Evolutionary conservation across 164 flowering plant species (phyloP).

Genomic region (Nymphaea thermarum): DNA sequence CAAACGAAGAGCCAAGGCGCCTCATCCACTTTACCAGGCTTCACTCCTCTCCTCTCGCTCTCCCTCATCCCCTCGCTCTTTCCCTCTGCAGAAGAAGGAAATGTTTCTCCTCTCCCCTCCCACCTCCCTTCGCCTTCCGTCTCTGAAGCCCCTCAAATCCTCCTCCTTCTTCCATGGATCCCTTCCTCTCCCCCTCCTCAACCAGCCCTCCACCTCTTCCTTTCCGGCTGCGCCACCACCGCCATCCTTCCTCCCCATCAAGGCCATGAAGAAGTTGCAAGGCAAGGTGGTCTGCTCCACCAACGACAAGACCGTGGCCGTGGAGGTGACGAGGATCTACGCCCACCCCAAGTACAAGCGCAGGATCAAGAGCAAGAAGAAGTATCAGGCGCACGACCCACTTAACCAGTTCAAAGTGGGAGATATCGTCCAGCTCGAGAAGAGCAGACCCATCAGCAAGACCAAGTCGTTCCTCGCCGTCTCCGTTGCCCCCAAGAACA

Average conservation of each 20-base stretch:
- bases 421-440: slow-evolving; percentile 65
- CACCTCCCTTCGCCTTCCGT: background rate
- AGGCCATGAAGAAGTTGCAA: slow-evolving; percentile 54
- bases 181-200: slow-evolving; percentile 33
- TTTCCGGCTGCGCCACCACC: slow-evolving; percentile 12
- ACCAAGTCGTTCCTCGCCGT: slow-evolving; percentile 64
- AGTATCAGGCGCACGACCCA: slow-evolving; percentile 91
- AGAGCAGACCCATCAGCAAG: slow-evolving; percentile 81
- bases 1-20: background rate
- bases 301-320: slow-evolving; percentile 53
- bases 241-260: slow-evolving; percentile 18
- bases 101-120: background rate
- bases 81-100: background rate
- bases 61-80: background rate
- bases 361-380: slow-evolving; percentile 77
- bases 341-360: slow-evolving; percentile 90
- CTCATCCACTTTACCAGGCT: background rate
- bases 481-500: slow-evolving; percentile 20
- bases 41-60: background rate
- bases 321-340: slow-evolving; percentile 58
- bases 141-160: slow-evolving; percentile 9
- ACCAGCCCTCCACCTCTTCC: background rate
- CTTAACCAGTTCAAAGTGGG: slow-evolving; percentile 74
- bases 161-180: slow-evolving; percentile 54
- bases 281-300: slow-evolving; percentile 73